phyloP scores from a whole-genome alignment of 2,329 filamentous ascomycete species.

The Lachnellula subtilissima region DNA sequence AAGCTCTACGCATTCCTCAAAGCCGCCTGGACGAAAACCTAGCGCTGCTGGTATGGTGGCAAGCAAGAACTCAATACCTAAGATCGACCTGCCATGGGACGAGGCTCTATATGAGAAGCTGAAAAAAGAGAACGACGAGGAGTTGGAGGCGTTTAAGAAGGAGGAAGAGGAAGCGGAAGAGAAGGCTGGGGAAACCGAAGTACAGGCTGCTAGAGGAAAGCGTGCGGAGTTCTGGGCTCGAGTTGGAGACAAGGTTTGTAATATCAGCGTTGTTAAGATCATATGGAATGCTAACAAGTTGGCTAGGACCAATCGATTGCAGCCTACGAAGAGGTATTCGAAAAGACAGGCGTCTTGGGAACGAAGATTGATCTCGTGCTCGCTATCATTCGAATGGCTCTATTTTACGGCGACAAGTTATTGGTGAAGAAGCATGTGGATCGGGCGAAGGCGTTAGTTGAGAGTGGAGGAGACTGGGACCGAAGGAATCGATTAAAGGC shows the following conservation, averaged over 20 bases:
- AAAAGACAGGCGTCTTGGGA: conserved; percentile 95
- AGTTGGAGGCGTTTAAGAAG: conserved; percentile 72
- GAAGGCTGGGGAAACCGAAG: conserved; percentile 93
- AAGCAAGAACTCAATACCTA: conserved; percentile 59
- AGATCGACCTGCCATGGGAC: conserved; percentile 79
- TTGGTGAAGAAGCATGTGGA: conserved; percentile 93
- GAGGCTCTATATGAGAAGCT: conserved; percentile 77
- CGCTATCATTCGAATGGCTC: conserved; percentile 88
- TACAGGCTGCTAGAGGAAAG: conserved; percentile 88
- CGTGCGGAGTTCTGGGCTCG: conserved; percentile 93
- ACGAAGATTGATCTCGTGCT: conserved; percentile 97
- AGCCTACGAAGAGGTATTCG: conserved; percentile 86
- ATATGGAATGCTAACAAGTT: conserved; percentile 16
- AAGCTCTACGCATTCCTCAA: conserved; percentile 40
- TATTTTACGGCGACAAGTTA: conserved; percentile 92
- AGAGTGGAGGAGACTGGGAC: conserved; percentile 97
- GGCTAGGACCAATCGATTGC: conserved; percentile 85
- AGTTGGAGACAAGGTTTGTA: conserved; percentile 84
- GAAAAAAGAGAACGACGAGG: conserved; percentile 71
- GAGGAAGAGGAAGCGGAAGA: conserved; percentile 92
- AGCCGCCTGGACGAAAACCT: conserved; percentile 61
- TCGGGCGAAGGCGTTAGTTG: conserved; percentile 82
- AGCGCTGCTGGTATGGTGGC: conserved; percentile 72
- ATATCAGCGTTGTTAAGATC: not conserved
- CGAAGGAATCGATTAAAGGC: conserved; percentile 97